phyloP scores from a whole-genome alignment of 2,329 filamentous ascomycete species.

The Amesomyces nigricolor region DNA sequence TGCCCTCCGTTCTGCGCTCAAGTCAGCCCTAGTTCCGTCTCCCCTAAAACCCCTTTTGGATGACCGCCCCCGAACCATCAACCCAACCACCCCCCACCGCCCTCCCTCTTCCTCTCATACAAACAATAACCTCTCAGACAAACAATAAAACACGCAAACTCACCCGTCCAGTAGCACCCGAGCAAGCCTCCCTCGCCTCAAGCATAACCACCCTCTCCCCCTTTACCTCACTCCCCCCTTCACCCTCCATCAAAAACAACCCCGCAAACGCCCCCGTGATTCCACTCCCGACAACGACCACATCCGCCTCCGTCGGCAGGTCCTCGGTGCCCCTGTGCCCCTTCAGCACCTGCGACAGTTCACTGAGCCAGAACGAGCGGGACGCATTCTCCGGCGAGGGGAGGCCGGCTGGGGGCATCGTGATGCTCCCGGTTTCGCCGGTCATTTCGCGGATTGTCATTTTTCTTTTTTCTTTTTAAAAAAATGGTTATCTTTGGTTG shows the following conservation, averaged over 20 bases:
- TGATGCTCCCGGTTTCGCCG: neutral
- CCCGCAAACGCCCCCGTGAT: conserved; percentile 72
- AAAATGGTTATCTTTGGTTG: neutral
- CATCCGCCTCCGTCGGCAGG: conserved; percentile 58
- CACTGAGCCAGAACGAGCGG: conserved; percentile 66
- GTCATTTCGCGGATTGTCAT: conserved; percentile 14
- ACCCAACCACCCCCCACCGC: neutral
- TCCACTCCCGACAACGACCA: conserved; percentile 68
- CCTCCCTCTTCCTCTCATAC: neutral
- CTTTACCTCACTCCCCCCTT: conserved; percentile 25
- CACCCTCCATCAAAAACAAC: conserved; percentile 48
- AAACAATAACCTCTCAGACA: neutral
- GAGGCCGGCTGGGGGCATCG: conserved; percentile 40
- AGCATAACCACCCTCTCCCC: conserved; percentile 61
- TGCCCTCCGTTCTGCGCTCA: conserved; percentile 59
- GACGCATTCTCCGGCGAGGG: conserved; percentile 54
- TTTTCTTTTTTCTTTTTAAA: neutral
- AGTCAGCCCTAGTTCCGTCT: neutral
- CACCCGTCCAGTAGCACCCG: conserved; percentile 76
- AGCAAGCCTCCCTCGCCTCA: conserved; percentile 74
- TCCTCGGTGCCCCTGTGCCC: conserved; percentile 62
- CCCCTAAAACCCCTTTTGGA: no score
- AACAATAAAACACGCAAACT: conserved; percentile 30
- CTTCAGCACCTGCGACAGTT: conserved; percentile 58
- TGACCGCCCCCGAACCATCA: neutral